Conservation (phyloP, 176 grass and related monocot species). For the Rhipidocladum racemiflorum region DNA sequence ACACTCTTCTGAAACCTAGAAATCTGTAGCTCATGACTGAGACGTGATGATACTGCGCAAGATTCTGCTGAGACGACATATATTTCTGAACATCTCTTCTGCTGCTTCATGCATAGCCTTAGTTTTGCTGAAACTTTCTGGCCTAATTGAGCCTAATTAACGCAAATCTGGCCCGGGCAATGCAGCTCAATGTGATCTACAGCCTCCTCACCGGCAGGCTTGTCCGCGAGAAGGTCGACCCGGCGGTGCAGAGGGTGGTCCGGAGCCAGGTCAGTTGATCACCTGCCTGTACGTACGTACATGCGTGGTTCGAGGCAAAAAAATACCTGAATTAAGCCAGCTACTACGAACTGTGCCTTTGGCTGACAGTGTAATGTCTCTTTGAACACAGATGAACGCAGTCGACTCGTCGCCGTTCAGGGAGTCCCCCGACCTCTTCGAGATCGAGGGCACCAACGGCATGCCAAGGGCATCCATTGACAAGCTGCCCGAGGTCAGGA, state of each 20-base stretch:
- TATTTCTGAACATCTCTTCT: not conserved
- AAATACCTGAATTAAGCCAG: not conserved
- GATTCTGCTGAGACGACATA: not conserved
- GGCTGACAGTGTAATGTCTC: not conserved
- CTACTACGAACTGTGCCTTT: not conserved
- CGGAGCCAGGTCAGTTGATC: conserved; percentile 55
- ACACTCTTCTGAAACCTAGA: not conserved
- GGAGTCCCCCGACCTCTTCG: conserved; percentile 64
- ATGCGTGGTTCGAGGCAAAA: not conserved
- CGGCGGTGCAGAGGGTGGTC: conserved; percentile 78
- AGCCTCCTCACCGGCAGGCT: conserved; percentile 73
- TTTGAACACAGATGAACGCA: conserved; percentile 61
- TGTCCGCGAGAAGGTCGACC: conserved; percentile 78
- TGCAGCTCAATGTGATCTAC: conserved; percentile 79
- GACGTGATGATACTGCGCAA: not conserved
- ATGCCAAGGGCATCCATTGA: conserved; percentile 58
- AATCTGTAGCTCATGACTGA: not conserved
- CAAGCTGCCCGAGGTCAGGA: conserved; percentile 57
- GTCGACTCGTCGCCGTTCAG: conserved; percentile 52
- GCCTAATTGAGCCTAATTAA: conserved; percentile 7
- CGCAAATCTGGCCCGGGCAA: not conserved
- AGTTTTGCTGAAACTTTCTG: not conserved
- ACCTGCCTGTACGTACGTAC: not conserved
- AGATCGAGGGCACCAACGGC: conserved; percentile 56
- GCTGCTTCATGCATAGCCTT: not conserved